These are phyloP conservation scores for Yamadazyma songkhlaensis DNA, from an alignment of 1,139 yeast species.

Conservation along the genomic window DNA sequence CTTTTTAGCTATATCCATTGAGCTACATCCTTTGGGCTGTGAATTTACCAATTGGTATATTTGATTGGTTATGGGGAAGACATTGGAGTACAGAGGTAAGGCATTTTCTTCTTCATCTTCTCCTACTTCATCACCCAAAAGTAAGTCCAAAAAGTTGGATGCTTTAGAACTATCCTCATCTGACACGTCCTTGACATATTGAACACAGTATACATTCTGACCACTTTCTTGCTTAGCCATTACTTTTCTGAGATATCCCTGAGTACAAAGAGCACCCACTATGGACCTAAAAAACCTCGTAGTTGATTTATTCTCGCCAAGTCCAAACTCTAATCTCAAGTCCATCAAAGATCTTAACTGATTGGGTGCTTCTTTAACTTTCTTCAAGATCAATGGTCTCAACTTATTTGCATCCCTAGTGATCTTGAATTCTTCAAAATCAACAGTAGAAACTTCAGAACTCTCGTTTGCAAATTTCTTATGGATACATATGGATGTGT, in stretches of 20 bases:
- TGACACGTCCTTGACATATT: slow-evolving; percentile 54
- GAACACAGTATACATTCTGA: slow-evolving; percentile 55
- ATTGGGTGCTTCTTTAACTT: slow-evolving; percentile 64
- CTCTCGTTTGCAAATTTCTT: slow-evolving; percentile 37
- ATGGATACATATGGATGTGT: slow-evolving; percentile 50
- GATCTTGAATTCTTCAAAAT: slow-evolving; percentile 22
- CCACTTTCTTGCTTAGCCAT: slow-evolving; percentile 40
- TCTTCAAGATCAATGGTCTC: slow-evolving; percentile 43
- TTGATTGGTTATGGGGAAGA: slow-evolving; percentile 65
- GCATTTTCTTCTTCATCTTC: slow-evolving; percentile 12
- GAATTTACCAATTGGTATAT: slow-evolving; percentile 49
- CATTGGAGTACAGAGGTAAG: slow-evolving; percentile 42
- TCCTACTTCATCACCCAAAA: slow-evolving; percentile 14
- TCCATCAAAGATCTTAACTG: slow-evolving; percentile 66
- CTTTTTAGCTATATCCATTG: slow-evolving; percentile 47
- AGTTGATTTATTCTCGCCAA: slow-evolving; percentile 43
- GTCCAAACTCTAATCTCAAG: slow-evolving; percentile 58
- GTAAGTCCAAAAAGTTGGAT: slow-evolving; percentile 12
- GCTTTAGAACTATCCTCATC: slow-evolving; percentile 14
- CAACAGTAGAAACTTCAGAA: slow-evolving; percentile 28
- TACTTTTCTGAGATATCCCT: slow-evolving; percentile 57
- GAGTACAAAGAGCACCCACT: slow-evolving; percentile 47
- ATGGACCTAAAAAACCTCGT: slow-evolving; percentile 52
- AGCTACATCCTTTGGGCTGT: slow-evolving; percentile 47
- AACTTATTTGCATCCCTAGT: slow-evolving; percentile 31